Base-by-base conservation (phyloP, 2,329 filamentous ascomycete species). In the Herpomyces periplanetae region DNA sequence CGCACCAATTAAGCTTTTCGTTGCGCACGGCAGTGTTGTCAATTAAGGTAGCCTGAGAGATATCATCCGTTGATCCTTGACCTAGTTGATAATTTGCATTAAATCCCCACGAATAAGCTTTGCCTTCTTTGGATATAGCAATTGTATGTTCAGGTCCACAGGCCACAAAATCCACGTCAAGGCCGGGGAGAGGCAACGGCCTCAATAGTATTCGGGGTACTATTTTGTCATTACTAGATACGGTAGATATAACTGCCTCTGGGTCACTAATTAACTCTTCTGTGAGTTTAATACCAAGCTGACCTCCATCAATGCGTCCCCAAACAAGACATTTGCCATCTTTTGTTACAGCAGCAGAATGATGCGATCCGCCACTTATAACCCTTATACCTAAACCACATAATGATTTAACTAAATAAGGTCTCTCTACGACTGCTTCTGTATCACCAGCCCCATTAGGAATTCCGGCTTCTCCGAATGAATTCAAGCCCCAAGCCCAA, bases 401-500 rank as follows among this genome's bases (percentile, higher is more conserved):
- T 5, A 88, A 48, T 4, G 47, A 48, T 5, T 51, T 40, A 11
- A 87, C 51, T 19, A 61, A 41, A 16, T 51, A 53, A 2, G 69
- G 64, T 27, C 53, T 51, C n/a, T 63, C 47, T 19, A 85, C 50
- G 24, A 61, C 54, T 13, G 60, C 60, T 27, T 62, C 56, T 20
- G 62, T 54, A 22, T 60, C 51, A 13, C 58, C 60, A 7, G 51
- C 56, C 20, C 48, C 45, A 16, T 53, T 47, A 8, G 45, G 43
- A 23, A 61, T 47, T 13, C 62, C 68, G 8, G 64, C 65, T 41
- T 85, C 61, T 25, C 61, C 64, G 36, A 65, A 84, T 39, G 64
- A 71, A 47, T 85, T 85, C 12, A 75, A 44, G 10, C 71, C 69
- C 68, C 69, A 85, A 0, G 58, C 52, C 38, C 57, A 80, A 13